Evolutionary conservation across 352 stramenopile genomes (phyloP).

Genomic region (Phytophthora hybrid): DNA sequence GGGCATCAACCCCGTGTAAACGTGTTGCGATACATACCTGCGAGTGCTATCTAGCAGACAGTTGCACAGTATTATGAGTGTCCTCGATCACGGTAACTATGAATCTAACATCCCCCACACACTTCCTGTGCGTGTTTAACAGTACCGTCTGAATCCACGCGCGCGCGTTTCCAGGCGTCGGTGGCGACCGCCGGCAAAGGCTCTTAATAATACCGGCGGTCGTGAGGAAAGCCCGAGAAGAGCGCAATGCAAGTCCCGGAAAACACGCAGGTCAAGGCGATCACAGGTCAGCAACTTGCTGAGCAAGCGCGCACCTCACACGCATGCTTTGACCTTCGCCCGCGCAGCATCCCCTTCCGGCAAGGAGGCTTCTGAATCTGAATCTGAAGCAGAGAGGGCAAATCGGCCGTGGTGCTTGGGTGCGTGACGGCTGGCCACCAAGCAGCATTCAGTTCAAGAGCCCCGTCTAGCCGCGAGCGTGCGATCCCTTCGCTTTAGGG

Average conservation of each 20-base stretch:
- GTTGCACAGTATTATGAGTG: neutral
- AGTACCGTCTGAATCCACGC: neutral
- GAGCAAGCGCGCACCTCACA: neutral
- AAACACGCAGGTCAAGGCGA: too few relatives aligned
- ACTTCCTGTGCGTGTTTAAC: neutral
- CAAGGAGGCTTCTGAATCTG: too few relatives aligned
- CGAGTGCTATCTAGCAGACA: neutral
- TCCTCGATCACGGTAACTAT: neutral
- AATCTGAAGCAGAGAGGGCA: neutral
- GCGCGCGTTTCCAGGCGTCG: neutral
- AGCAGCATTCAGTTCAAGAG: conserved; percentile 11
- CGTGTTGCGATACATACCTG: neutral
- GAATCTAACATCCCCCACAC: neutral
- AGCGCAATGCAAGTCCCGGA: too few relatives aligned
- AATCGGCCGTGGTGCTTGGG: conserved; percentile 4
- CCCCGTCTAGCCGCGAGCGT: conserved; percentile 4
- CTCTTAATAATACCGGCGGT: neutral
- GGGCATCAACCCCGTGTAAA: conserved; percentile 66
- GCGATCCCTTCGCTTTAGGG: neutral
- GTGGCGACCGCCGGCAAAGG: neutral
- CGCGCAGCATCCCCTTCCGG: too few relatives aligned
- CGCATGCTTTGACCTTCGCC: neutral
- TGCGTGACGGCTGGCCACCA: conserved; percentile 10
- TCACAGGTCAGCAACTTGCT: too few relatives aligned
- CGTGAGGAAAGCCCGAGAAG: too few relatives aligned